phyloP scores from a whole-genome alignment of 2,329 filamentous ascomycete species.

The Colletotrichum sp. region DNA sequence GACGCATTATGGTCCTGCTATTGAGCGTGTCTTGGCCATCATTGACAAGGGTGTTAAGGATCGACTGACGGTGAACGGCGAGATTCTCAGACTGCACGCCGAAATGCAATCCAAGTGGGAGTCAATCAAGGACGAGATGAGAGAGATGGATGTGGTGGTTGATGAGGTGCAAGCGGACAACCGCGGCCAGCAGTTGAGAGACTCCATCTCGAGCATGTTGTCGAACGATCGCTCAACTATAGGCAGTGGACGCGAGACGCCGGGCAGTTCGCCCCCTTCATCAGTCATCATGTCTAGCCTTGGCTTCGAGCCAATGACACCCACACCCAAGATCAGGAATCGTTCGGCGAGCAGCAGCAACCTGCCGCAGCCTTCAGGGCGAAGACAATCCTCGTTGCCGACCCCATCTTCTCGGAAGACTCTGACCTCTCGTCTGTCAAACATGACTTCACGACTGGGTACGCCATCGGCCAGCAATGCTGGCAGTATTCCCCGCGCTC shows the following conservation, averaged over 20 bases:
- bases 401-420: conserved; percentile 48
- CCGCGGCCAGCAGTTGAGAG: conserved; percentile 78
- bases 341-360: conserved; percentile 54
- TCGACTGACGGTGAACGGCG: conserved; percentile 94
- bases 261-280: conserved; percentile 69
- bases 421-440: conserved; percentile 49
- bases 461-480: conserved; percentile 35
- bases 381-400: conserved; percentile 55
- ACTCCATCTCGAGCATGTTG: conserved; percentile 91
- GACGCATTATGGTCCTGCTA: conserved; percentile 90
- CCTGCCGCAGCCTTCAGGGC: conserved; percentile 49
- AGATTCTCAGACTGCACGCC: conserved; percentile 84
- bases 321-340: conserved; percentile 46
- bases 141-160: conserved; percentile 75
- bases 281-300: conserved; percentile 65
- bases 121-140: conserved; percentile 76
- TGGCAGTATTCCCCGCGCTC: conserved; percentile 45
- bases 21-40: conserved; percentile 88
- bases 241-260: conserved; percentile 73
- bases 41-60: conserved; percentile 97
- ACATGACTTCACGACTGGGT: conserved; percentile 55
- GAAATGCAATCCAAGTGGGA: conserved; percentile 88
- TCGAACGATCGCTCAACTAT: conserved; percentile 79
- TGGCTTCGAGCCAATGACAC: conserved; percentile 54
- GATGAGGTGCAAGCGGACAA: conserved; percentile 73